Evolutionary conservation across 805 yeast species (phyloP).

Genomic region (Middelhovenomyces tepae): DNA sequence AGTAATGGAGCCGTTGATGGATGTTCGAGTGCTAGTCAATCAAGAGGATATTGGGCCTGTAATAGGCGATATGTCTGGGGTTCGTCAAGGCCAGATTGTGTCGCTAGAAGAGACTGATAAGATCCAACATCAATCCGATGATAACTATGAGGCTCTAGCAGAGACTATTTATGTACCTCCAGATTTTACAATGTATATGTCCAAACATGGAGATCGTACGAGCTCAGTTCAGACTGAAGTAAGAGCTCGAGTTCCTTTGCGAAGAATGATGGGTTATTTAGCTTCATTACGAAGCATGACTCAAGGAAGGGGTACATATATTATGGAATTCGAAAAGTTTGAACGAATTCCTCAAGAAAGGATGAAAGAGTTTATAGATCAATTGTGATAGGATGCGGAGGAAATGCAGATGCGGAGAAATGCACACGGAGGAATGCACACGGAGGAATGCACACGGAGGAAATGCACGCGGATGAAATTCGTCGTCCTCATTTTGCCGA

Average conservation of each 20-base stretch:
- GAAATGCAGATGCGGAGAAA: too few species aligned
- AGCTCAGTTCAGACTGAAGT: constrained; percentile 32
- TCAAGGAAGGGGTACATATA: constrained; percentile 79
- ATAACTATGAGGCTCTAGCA: constrained; percentile 30
- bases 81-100: constrained; percentile 64
- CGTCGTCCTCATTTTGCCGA: too few species aligned
- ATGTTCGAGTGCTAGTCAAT: constrained; percentile 53
- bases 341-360: constrained; percentile 52
- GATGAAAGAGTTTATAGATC: constrained; percentile 22
- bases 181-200: constrained; percentile 41
- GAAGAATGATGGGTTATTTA: constrained; percentile 86
- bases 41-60: constrained; percentile 75
- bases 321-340: constrained; percentile 72
- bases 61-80: constrained; percentile 72
- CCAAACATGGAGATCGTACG: constrained; percentile 35
- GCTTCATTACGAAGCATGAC: constrained; percentile 71
- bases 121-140: constrained; percentile 27
- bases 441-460: too few species aligned
- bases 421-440: too few species aligned
- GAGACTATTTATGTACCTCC: constrained; percentile 61
- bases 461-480: too few species aligned
- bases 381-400: too few species aligned
- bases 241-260: constrained; percentile 74
- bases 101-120: constrained; percentile 60
- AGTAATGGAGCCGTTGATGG: constrained; percentile 84